Base-by-base conservation (phyloP, 2,329 filamentous ascomycete species). In the Verticillium alfalfae region DNA sequence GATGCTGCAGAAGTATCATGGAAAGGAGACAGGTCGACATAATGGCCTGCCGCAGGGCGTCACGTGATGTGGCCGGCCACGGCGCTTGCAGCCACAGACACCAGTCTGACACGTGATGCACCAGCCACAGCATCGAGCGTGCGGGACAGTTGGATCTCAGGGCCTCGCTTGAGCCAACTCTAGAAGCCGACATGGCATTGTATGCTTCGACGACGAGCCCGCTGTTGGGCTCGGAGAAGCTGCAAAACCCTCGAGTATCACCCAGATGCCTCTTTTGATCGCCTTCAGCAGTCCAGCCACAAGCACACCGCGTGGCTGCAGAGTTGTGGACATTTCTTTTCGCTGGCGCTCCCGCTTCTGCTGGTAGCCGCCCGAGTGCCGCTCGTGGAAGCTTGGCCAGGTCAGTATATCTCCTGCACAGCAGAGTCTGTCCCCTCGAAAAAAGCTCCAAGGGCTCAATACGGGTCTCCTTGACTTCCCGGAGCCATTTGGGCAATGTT, bases 321-420 rank as follows among this genome's bases (percentile, higher is more conserved):
- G 45, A 22, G 45, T 18, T 52, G 45, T 26, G n/a, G 8, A 52
- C 45, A 52, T 18, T 22, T 52, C 45, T 52, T 52, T 52, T 26
- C 45, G 8, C 45, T 52, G 45, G 45, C 12, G 45, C 45, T 52
- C 18, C 45, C 58, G 26, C 39, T 63, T 37, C 63, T 60, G 59
- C 57, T 64, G 64, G 56, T 49, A 61, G 58, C 63, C 59, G 64
- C 38, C 31, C 56, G 58, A 62, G 62, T 62, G 63, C 62, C 62
- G 60, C 62, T 60, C 57, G 38, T 56, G 56, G 45, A 58, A 63
- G 64, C 55, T 61, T 34, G 63, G 49, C 55, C 58, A 66, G 64
- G 64, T 65, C 62, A 41, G 61, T 64, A 22, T 57, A 54, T 61
- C 63, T 57, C 36, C 36, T 34, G 34, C 31, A 55, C 34, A 9